Base-by-base conservation (phyloP, 192 early-diverging fungal genomes). In the Coemansia sp. region DNA sequence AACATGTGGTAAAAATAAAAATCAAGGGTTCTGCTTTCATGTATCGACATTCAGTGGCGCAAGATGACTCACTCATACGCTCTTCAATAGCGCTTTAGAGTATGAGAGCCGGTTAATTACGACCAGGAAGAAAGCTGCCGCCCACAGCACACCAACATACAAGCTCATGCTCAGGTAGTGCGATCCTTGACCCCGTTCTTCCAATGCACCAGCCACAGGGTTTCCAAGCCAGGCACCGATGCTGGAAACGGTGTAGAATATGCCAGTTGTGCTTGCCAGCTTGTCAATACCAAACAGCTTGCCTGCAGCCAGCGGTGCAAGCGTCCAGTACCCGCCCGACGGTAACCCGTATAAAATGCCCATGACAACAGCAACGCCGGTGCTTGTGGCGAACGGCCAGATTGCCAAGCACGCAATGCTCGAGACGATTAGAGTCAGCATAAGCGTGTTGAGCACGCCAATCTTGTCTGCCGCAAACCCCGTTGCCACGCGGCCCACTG, bases 301-400 rank as follows among this genome's bases (percentile, higher is more conserved):
- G 6, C 52, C 76, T 0, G 76, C 76, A 0, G 72, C 76, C 29
- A 79, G 53, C 25, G 76, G 76, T 3, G 60, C 62, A 20, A 79
- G 48, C 10, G 76, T 62, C 76, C 76, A 79, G 67, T 68, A 74
- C 7, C 71, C 76, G 14, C 76, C 76, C 3, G 76, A 59, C 17
- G 64, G 34, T 19, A 66, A 63, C 1, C 76, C 76, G 23, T 79
- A 79, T 14, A 65, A 50, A 44, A 79, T 17, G 7, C 50, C 55
- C 66, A 79, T 63, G 11, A 66, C 76, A 1, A 74, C 40, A 37
- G 64, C 71, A 6, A 70, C 67, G 19, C 76, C 76, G 5, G 74
- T 41, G 28, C 45, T 48, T 4, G 70, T 74, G 0, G 76, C 59
- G 63, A 79, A 66, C 29, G 76, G 78, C 78, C 78, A 80, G 50